These are phyloP conservation scores for Neltuma alba DNA, from an alignment of 306 rosid species.

Conservation along the genomic window DNA sequence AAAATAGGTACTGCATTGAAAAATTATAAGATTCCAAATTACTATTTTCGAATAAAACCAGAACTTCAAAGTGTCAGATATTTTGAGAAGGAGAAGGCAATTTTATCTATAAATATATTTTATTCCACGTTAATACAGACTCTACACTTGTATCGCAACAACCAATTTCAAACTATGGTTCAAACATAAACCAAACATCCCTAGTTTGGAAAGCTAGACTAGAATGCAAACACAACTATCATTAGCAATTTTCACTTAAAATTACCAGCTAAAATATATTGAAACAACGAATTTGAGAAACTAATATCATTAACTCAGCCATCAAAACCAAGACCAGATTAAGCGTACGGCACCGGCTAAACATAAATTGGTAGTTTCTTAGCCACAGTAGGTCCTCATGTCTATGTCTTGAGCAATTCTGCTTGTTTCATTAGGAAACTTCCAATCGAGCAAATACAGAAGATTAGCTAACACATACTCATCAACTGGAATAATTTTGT, in stretches of 20 bases:
- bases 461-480: slow-evolving; percentile 35
- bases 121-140: too few species aligned
- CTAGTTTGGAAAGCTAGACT: too few species aligned
- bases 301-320: not conserved
- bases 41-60: too few species aligned
- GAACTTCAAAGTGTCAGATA: too few species aligned
- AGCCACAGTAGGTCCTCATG: slow-evolving; percentile 11
- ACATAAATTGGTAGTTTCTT: slow-evolving; percentile 36
- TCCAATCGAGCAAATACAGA: slow-evolving; percentile 17
- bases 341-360: not conserved
- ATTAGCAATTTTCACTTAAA: too few species aligned
- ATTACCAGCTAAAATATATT: not conserved
- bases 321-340: not conserved
- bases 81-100: too few species aligned
- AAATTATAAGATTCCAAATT: too few species aligned
- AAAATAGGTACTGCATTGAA: too few species aligned
- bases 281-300: not conserved
- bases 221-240: not conserved
- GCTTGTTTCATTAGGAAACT: not conserved
- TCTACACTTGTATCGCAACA: too few species aligned
- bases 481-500: too few species aligned
- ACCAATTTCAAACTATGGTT: too few species aligned
- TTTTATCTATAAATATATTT: too few species aligned
- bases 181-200: not conserved
- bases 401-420: not conserved